Evolutionary conservation across 805 yeast species (phyloP).

Genomic region (Candida oleophila): DNA sequence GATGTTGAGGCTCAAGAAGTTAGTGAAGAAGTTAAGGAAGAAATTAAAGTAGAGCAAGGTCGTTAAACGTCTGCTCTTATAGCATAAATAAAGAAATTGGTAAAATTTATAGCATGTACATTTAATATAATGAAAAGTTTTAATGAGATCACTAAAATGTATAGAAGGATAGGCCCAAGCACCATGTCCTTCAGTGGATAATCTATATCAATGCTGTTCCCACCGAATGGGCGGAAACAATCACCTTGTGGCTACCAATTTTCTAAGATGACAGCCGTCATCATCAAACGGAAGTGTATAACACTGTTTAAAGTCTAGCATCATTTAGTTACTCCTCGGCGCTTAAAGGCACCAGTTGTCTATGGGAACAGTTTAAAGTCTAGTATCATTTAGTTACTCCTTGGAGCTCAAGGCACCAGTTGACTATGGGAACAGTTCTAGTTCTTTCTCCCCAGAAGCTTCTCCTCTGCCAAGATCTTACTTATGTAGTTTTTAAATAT

Average conservation of each 20-base stretch:
- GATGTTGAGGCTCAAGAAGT: slow-evolving; percentile 1
- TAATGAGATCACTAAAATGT: no score
- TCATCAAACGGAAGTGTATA: no score
- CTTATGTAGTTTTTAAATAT: slow-evolving; percentile 49
- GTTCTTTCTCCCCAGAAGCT: not conserved
- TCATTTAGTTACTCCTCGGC: not conserved
- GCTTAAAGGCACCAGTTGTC: not conserved
- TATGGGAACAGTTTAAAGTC: no score
- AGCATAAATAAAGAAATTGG: not conserved
- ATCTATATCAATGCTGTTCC: no score
- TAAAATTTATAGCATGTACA: not conserved
- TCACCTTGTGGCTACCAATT: no score
- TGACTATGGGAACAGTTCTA: not conserved
- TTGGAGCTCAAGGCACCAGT: not conserved
- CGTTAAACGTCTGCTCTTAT: not conserved
- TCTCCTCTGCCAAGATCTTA: slow-evolving; percentile 35
- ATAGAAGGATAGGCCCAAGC: no score
- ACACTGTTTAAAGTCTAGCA: no score
- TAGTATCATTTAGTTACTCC: not conserved
- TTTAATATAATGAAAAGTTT: no score
- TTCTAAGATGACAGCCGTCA: no score
- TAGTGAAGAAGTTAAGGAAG: not conserved
- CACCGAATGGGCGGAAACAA: no score
- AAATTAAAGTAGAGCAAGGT: not conserved
- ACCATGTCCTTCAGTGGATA: no score